Conservation (phyloP, 31 red algal genomes). For the Porphyra umbilicalis region DNA sequence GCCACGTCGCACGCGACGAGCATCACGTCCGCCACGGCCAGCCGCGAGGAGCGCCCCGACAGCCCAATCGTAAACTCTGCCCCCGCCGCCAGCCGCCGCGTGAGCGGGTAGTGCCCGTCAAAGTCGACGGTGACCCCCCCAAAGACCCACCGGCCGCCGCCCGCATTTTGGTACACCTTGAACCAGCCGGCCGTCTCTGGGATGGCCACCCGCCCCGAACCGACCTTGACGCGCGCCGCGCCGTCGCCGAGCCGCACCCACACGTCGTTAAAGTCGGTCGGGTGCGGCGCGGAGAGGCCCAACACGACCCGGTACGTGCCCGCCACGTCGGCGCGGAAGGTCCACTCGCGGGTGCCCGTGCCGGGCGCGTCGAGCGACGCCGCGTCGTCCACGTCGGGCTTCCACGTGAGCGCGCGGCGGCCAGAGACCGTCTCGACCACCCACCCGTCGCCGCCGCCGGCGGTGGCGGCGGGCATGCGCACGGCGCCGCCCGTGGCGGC, state of each 20-base stretch:
- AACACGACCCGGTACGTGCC: slow-evolving; percentile 27
- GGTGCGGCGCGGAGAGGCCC: slow-evolving; percentile 24
- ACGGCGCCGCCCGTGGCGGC: not conserved
- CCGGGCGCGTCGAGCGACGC: not conserved
- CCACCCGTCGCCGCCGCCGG: not conserved
- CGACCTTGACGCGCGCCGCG: slow-evolving; percentile 16
- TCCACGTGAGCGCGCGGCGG: not conserved
- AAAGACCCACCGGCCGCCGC: slow-evolving; percentile 14
- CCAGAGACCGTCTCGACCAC: not conserved
- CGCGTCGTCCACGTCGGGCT: not conserved
- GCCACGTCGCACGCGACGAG: slow-evolving; percentile 18
- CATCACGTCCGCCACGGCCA: slow-evolving; percentile 20
- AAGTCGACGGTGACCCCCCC: slow-evolving; percentile 29
- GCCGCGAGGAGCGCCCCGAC: slow-evolving; percentile 27
- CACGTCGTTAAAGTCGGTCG: slow-evolving; percentile 46
- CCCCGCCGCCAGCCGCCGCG: slow-evolving; percentile 11
- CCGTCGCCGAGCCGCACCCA: slow-evolving; percentile 29
- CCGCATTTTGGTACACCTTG: slow-evolving; percentile 44
- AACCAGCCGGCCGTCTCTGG: slow-evolving; percentile 13
- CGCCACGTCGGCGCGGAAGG: slow-evolving; percentile 18
- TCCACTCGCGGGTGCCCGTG: not conserved
- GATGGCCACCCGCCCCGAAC: not conserved
- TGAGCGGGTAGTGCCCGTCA: slow-evolving; percentile 26
- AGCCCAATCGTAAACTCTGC: slow-evolving; percentile 26
- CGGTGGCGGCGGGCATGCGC: not conserved